Conservation (phyloP, 192 early-diverging fungal species). For the Lunasporangiospora selenospora region DNA sequence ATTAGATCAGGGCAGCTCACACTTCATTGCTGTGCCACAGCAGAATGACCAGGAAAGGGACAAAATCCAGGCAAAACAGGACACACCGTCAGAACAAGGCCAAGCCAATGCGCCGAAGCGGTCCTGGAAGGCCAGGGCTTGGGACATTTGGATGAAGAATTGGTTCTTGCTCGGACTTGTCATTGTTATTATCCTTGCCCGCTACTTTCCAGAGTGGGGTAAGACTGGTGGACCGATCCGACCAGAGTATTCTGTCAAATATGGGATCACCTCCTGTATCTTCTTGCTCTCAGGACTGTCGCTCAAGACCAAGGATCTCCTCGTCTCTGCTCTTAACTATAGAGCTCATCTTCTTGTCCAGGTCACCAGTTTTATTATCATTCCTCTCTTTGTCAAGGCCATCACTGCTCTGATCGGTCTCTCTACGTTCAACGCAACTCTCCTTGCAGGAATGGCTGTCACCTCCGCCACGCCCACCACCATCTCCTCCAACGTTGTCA, state of each 20-base stretch:
- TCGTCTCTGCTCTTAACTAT: constrained; percentile 58
- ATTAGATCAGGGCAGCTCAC: too few species aligned
- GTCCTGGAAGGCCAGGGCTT: constrained; percentile 41
- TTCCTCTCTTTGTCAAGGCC: constrained; percentile 67
- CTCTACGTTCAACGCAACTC: constrained; percentile 55
- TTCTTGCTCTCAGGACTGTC: constrained; percentile 71
- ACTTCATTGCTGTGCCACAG: too few species aligned
- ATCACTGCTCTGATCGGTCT: constrained; percentile 59
- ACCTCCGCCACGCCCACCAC: constrained; percentile 73
- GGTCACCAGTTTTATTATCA: constrained; percentile 61
- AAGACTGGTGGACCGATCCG: constrained; percentile 57
- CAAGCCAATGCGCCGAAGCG: too few species aligned
- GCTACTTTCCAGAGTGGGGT: constrained; percentile 63
- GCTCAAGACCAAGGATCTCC: constrained; percentile 63
- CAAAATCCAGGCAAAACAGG: too few species aligned
- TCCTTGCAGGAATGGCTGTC: constrained; percentile 70
- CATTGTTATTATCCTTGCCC: constrained; percentile 66
- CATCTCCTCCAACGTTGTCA: constrained; percentile 79
- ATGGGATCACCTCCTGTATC: constrained; percentile 65
- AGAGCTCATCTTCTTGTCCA: constrained; percentile 69
- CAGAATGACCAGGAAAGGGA: too few species aligned
- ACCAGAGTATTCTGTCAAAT: constrained; percentile 72
- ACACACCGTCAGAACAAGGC: too few species aligned
- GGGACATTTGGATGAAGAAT: constrained; percentile 55
- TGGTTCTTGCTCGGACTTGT: constrained; percentile 75